Conservation (phyloP, 2,329 filamentous ascomycete genomes). For the Didymella exigua region DNA sequence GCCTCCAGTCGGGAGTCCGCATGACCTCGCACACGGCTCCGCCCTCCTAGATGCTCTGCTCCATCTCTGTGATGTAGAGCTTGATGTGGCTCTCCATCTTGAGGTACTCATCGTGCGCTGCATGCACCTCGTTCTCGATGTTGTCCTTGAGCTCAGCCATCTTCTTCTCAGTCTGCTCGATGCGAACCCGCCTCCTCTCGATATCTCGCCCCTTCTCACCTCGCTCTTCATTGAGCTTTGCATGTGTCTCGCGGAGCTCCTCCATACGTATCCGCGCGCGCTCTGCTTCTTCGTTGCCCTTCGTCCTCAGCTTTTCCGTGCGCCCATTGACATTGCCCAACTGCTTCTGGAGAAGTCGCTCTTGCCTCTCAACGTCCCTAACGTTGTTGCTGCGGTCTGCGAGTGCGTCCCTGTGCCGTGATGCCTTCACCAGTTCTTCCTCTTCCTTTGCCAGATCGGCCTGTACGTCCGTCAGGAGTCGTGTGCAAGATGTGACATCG, state of each 20-base stretch:
- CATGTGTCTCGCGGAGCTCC: slow-evolving; percentile 79
- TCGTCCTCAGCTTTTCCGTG: slow-evolving; percentile 80
- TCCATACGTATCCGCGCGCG: slow-evolving; percentile 89
- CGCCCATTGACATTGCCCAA: slow-evolving; percentile 83
- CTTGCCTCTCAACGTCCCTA: slow-evolving; percentile 86
- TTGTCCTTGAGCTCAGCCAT: slow-evolving; percentile 98
- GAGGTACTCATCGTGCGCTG: slow-evolving; percentile 89
- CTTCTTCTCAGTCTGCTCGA: slow-evolving; percentile 99
- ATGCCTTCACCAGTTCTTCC: slow-evolving; percentile 80
- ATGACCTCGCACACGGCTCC: slow-evolving; percentile 1
- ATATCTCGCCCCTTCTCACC: slow-evolving; percentile 88
- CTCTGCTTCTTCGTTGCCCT: slow-evolving; percentile 79
- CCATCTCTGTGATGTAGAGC: slow-evolving; percentile 98
- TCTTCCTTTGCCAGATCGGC: slow-evolving; percentile 88
- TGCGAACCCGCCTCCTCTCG: slow-evolving; percentile 87
- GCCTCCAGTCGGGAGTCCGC: slow-evolving; percentile 1
- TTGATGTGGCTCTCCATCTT: slow-evolving; percentile 98
- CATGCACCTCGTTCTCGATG: slow-evolving; percentile 91
- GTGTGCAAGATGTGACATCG: slow-evolving; percentile 87
- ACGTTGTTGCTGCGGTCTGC: slow-evolving; percentile 88
- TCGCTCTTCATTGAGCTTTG: slow-evolving; percentile 80
- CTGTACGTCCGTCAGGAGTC: slow-evolving; percentile 85
- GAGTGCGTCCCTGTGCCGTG: slow-evolving; percentile 82
- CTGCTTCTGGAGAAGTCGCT: slow-evolving; percentile 82
- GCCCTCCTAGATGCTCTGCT: slow-evolving; percentile 66